Evolutionary conservation across 495 filamentous ascomycete species (phyloP).

Genomic region (Hyphodiscus hymeniophilus): DNA sequence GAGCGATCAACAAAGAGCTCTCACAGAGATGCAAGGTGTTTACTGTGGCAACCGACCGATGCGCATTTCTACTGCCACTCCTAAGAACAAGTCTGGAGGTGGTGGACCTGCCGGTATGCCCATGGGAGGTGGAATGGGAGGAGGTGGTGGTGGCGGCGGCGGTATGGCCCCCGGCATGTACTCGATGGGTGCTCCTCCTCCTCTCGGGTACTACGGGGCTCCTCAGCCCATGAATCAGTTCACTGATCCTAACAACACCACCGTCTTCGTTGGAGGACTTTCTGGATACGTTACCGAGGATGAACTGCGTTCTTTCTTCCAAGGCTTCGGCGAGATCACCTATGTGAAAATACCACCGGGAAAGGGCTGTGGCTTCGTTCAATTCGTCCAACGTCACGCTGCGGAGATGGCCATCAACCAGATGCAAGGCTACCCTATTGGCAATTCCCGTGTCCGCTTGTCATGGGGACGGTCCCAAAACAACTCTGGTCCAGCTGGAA

Average conservation of each 20-base stretch:
- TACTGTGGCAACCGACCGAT: slow-evolving; percentile 99
- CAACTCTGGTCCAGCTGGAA: slow-evolving; percentile 95
- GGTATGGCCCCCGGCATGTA: slow-evolving; percentile 44
- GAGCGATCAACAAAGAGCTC: slow-evolving; percentile 85
- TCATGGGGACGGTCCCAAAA: slow-evolving; percentile 98
- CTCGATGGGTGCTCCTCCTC: slow-evolving; percentile 60
- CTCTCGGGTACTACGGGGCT: slow-evolving; percentile 73
- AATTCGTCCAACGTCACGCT: slow-evolving; percentile 98
- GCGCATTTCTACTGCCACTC: slow-evolving; percentile 96
- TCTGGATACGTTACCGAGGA: slow-evolving; percentile 99
- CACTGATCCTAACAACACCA: slow-evolving; percentile 99
- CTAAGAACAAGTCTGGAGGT: slow-evolving; percentile 75
- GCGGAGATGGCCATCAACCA: slow-evolving; percentile 99
- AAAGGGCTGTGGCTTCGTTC: slow-evolving; percentile 98
- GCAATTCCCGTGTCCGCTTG: slow-evolving; percentile 94
- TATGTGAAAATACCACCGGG: slow-evolving; percentile 99
- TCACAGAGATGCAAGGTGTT: slow-evolving; percentile 97
- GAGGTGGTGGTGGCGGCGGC: too few relatives aligned
- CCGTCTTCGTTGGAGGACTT: slow-evolving; percentile 95
- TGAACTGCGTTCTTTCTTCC: slow-evolving; percentile 98
- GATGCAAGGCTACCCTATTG: slow-evolving; percentile 99
- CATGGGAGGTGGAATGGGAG: slow-evolving; percentile 27
- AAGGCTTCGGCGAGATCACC: slow-evolving; percentile 98
- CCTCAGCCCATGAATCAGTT: slow-evolving; percentile 99
- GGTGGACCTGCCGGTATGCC: slow-evolving; percentile 48